Base-by-base conservation (phyloP, 768 basidiomycete genomes). In the Daedalea quercina region DNA sequence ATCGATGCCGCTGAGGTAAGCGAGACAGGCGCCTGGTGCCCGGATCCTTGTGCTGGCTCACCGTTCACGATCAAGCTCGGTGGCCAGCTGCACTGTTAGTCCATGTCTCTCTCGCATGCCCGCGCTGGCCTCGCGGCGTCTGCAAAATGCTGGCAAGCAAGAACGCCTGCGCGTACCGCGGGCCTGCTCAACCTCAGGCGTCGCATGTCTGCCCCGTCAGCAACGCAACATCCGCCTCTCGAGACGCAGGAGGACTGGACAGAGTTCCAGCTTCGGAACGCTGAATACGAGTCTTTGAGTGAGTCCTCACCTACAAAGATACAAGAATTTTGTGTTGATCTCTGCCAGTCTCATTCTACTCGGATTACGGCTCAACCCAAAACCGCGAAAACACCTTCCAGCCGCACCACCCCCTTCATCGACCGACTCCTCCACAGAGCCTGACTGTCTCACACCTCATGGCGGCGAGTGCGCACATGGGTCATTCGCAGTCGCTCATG, bases 381-480 rank as follows among this genome's bases (percentile, higher is more conserved):
- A 82, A 72, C 46, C 72, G 81, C 7, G 73, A 82, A 19, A 88
- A 78, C 54, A 74, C 82, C 33, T 94, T 78, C 68, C 83, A 84
- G 67, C 84, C 90, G 1, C 79, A 89, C 54, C 82, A 93, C 55
- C 60, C 72, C 17, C 75, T 91, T 28, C 81, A 82, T 60, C 77
- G 77, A 55, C 87, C 90, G 23, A 63, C 71, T 1, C 63, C 73
- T 15, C 76, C 84, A 9, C 70, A 79, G 44, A 74, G 88, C 54
- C 73, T 85, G 49, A 91, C 95, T 2, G 74, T 93, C 46, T 95
- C 94, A 1, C 87, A 94, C 44, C 83, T 99, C 56, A 73, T 97
- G 41, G 94, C 96, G 1, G 77, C 94, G 13, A 93, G 93, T 23
- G 94, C 96, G 15, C 94, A 97, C 66, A 82, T 98, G 43, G 96